phyloP scores from a whole-genome alignment of 2,329 filamentous ascomycete genomes.

The Periglandula ipomoeae region DNA sequence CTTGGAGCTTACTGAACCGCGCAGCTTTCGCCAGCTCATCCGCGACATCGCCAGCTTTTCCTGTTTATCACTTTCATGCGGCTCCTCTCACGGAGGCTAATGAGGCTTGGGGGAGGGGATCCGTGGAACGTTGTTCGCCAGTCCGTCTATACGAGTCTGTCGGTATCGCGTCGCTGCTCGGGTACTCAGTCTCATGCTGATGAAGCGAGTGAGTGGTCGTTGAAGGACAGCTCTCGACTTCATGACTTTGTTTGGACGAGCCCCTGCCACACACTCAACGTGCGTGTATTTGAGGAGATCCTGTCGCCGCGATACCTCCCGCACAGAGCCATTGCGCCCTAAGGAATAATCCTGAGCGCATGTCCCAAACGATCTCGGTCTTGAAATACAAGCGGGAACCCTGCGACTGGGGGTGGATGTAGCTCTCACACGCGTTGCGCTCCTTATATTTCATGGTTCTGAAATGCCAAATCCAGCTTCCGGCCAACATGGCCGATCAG shows the following conservation, averaged over 20 bases:
- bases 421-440: background rate
- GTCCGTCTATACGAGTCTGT: background rate
- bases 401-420: background rate
- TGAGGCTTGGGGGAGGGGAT: slow-evolving; percentile 18
- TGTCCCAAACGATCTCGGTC: background rate
- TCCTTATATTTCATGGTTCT: background rate
- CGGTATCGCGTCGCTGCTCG: background rate
- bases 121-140: slow-evolving; percentile 5
- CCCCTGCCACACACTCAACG: background rate
- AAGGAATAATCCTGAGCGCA: background rate
- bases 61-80: slow-evolving; percentile 10
- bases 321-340: background rate
- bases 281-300: background rate
- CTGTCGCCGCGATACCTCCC: background rate
- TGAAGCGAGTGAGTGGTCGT: background rate
- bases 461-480: slow-evolving; percentile 22
- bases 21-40: background rate
- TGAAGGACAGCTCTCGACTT: background rate
- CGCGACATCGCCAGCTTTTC: background rate
- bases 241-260: background rate
- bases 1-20: background rate
- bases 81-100: slow-evolving; percentile 9
- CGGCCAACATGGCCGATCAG: slow-evolving; percentile 20
- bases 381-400: background rate
- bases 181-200: background rate